Conservation (phyloP, 352 stramenopile genomes). For the Blastocystis hominis region DNA sequence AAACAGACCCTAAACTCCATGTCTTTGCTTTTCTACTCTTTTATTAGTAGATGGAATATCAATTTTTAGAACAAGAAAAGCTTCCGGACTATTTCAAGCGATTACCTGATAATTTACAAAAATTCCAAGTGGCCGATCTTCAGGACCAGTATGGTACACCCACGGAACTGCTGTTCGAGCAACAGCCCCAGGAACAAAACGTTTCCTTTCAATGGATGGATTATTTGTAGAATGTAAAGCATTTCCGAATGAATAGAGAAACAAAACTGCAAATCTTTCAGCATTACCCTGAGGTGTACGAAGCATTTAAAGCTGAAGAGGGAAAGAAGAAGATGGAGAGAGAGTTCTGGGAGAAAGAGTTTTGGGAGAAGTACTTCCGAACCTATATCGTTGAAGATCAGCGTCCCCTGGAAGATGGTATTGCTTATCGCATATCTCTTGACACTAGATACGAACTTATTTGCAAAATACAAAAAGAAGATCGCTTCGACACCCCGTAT, state of each 20-base stretch:
- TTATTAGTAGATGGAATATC: background rate
- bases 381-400: constrained; percentile 25
- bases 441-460: background rate
- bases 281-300: constrained; percentile 34
- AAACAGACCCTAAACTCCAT: too few species aligned
- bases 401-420: background rate
- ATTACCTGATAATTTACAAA: background rate
- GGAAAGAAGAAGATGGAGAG: background rate
- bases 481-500: background rate
- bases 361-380: constrained; percentile 33
- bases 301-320: background rate
- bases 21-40: too few species aligned
- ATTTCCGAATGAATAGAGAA: constrained; percentile 40
- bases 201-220: background rate
- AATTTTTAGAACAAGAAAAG: background rate
- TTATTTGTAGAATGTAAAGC: constrained; percentile 16
- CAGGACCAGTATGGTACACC: background rate
- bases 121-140: background rate
- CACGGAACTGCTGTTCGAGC: constrained; percentile 32
- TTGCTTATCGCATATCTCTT: background rate
- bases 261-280: constrained; percentile 43
- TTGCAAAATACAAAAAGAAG: background rate
- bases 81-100: background rate
- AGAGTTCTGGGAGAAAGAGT: background rate
- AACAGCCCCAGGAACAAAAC: constrained; percentile 44